These are phyloP conservation scores for Suhomyces sp. DNA, from an alignment of 805 yeast species.

Conservation along the genomic window DNA sequence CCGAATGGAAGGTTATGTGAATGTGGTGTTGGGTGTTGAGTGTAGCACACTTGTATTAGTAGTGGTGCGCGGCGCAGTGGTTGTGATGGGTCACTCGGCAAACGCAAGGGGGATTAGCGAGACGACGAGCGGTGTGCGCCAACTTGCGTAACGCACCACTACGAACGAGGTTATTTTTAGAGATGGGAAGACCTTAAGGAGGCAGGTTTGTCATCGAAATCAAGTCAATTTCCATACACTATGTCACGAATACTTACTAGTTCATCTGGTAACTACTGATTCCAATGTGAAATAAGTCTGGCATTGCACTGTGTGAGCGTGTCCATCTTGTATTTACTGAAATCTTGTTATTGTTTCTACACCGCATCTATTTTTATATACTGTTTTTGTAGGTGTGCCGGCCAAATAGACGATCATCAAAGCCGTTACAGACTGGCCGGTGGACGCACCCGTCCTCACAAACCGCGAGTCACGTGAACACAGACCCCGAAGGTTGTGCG, in stretches of 20 bases:
- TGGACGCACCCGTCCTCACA: neutral
- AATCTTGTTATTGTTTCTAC: too few species aligned
- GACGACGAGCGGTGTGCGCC: neutral
- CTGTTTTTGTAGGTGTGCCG: too few species aligned
- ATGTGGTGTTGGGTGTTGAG: neutral
- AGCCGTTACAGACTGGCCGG: neutral
- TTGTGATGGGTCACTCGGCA: slow-evolving; percentile 1
- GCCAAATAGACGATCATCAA: too few species aligned
- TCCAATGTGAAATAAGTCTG: too few species aligned
- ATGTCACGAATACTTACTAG: too few species aligned
- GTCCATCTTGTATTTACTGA: too few species aligned
- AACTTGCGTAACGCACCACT: neutral
- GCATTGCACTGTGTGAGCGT: too few species aligned
- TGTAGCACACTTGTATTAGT: neutral
- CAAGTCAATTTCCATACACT: too few species aligned
- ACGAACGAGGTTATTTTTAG: neutral
- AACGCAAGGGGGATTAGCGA: neutral
- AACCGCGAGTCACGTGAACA: neutral
- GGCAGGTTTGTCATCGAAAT: neutral
- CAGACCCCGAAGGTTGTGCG: too few species aligned
- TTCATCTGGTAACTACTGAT: too few species aligned
- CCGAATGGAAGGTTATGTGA: too few species aligned
- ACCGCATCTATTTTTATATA: too few species aligned
- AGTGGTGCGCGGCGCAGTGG: slow-evolving; percentile 1
- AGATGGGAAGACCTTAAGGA: neutral